Evolutionary conservation across 1,139 yeast genomes (phyloP).

Genomic region (Ashbya aceris): DNA sequence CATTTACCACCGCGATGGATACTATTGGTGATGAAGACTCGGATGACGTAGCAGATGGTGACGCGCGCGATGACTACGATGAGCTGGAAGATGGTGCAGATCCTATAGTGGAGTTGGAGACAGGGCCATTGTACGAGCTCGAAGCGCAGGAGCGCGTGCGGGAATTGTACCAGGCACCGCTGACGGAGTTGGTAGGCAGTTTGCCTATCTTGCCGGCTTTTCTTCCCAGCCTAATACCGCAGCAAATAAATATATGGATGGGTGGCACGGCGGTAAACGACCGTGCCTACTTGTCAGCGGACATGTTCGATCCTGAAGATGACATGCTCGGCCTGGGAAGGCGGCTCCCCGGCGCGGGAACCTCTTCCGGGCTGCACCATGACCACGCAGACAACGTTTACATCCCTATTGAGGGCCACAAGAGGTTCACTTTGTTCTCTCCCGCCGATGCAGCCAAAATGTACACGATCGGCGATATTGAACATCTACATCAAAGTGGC

Average conservation of each 20-base stretch:
- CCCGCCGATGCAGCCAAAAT: constrained; percentile 52
- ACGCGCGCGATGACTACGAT: constrained; percentile 42
- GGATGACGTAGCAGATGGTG: constrained; percentile 15
- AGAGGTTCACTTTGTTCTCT: constrained; percentile 55
- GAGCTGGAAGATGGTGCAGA: constrained; percentile 29
- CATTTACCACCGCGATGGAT: constrained; percentile 1
- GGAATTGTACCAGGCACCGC: constrained; percentile 55
- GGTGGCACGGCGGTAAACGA: constrained; percentile 31
- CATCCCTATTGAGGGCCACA: constrained; percentile 49
- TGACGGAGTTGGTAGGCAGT: constrained; percentile 35
- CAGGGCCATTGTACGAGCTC: constrained; percentile 17
- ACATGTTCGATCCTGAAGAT: constrained; percentile 17
- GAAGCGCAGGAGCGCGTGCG: constrained; percentile 33
- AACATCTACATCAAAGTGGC: constrained; percentile 46
- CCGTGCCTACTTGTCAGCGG: constrained; percentile 8
- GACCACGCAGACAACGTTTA: constrained; percentile 73
- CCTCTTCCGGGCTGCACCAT: constrained; percentile 71
- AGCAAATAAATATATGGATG: constrained; percentile 68
- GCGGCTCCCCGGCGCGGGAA: constrained; percentile 43
- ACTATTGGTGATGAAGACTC: constrained; percentile 9
- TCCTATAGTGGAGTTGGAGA: constrained; percentile 15
- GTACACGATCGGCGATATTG: constrained; percentile 51
- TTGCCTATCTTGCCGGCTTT: constrained; percentile 36
- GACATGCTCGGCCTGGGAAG: constrained; percentile 39
- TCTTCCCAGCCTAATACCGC: constrained; percentile 42